Evolutionary conservation across 768 basidiomycete genomes (phyloP).

Genomic region (Boletus eberwhitei): DNA sequence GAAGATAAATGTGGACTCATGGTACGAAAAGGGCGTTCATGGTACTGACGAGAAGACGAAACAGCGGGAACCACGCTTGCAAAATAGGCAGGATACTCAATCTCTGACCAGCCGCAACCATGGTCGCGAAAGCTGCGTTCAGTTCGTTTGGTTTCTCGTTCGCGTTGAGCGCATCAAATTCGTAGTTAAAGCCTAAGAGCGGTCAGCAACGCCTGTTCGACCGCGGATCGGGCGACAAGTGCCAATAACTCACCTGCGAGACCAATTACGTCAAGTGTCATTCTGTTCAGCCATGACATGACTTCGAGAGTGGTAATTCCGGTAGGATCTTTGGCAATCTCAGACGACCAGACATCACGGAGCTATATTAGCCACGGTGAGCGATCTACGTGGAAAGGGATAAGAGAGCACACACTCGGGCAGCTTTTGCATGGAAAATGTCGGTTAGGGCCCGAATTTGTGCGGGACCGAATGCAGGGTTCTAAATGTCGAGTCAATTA

Average conservation of each 20-base stretch:
- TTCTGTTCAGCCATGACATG: constrained; percentile 30
- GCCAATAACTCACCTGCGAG: constrained; percentile 30
- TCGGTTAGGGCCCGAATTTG: constrained; percentile 58
- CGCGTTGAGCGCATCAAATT: constrained; percentile 31
- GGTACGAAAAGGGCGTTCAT: not conserved
- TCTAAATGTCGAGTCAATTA: constrained; percentile 34
- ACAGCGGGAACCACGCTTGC: constrained; percentile 34
- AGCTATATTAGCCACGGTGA: constrained; percentile 25
- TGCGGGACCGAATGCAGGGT: constrained; percentile 62
- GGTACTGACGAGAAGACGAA: constrained; percentile 39
- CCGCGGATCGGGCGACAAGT: not conserved
- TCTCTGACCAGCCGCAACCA: constrained; percentile 10
- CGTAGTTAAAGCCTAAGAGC: constrained; percentile 33
- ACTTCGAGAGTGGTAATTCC: constrained; percentile 27
- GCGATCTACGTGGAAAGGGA: not conserved
- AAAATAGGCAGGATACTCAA: constrained; percentile 28
- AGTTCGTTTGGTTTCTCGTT: constrained; percentile 30
- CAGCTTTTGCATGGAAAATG: constrained; percentile 55
- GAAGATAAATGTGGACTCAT: not conserved
- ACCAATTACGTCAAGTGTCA: constrained; percentile 40
- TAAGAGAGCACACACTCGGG: constrained; percentile 36
- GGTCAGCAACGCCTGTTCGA: not conserved
- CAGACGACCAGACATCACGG: constrained; percentile 41
- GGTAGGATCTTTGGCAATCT: constrained; percentile 28
- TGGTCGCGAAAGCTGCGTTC: constrained; percentile 29